These are phyloP conservation scores for Clonostachys rosea DNA, from an alignment of 2,329 filamentous ascomycete genomes.

Conservation along the genomic window DNA sequence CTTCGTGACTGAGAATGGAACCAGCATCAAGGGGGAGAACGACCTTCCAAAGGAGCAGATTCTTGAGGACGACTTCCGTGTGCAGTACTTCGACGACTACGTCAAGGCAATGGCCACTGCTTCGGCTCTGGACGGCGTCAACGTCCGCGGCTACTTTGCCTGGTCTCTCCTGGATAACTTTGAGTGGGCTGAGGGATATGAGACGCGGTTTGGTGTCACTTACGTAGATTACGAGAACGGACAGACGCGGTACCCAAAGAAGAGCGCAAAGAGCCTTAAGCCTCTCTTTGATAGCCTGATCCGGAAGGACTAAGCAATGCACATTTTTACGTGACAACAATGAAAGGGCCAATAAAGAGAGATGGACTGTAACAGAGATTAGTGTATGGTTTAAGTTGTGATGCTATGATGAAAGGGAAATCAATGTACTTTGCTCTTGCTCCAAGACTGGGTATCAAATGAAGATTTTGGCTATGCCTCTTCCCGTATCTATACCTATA, in stretches of 20 bases:
- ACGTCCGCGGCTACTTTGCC: constrained; percentile 76
- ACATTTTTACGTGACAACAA: no score
- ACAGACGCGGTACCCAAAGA: constrained; percentile 79
- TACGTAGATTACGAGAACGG: constrained; percentile 78
- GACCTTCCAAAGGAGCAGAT: constrained; percentile 66
- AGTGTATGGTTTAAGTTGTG: no score
- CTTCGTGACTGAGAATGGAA: constrained; percentile 88
- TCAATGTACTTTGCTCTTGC: no score
- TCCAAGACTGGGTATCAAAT: no score
- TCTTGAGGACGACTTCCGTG: constrained; percentile 76
- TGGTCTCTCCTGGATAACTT: constrained; percentile 92
- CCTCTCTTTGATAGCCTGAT: constrained; percentile 69
- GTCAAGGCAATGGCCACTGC: constrained; percentile 73
- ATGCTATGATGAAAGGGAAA: no score
- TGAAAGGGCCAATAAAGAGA: no score
- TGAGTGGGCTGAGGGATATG: constrained; percentile 88
- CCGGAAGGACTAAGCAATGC: constrained; percentile 44
- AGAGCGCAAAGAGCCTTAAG: constrained; percentile 70
- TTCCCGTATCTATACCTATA: no score
- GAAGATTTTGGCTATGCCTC: no score
- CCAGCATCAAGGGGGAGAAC: constrained; percentile 78
- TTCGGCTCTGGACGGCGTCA: constrained; percentile 65
- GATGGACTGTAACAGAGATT: no score
- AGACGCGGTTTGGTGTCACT: constrained; percentile 79
- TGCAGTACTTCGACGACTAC: constrained; percentile 74